phyloP scores from a whole-genome alignment of 768 basidiomycete species.

The Leucocoprinus sp. region DNA sequence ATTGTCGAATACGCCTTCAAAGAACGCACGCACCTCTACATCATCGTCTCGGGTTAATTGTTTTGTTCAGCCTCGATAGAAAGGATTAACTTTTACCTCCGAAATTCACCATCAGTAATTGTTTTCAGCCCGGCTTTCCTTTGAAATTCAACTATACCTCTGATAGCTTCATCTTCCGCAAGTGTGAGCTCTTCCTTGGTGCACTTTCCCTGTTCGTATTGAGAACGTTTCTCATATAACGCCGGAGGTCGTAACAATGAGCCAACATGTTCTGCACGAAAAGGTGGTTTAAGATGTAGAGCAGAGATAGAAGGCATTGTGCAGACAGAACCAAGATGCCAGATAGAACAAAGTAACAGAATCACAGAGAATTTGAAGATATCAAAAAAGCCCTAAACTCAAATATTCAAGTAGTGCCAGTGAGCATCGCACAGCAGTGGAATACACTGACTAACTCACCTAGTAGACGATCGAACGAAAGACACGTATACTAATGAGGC shows the following conservation, averaged over 20 bases:
- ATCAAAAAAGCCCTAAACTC: background rate
- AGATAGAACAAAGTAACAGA: too few relatives aligned
- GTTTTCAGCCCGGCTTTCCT: conserved; percentile 45
- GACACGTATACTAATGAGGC: too few relatives aligned
- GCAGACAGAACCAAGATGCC: too few relatives aligned
- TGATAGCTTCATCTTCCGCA: conserved; percentile 47
- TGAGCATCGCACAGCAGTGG: too few relatives aligned
- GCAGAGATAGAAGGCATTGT: conserved; percentile 9
- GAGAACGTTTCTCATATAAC: conserved; percentile 40
- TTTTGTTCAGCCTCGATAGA: too few relatives aligned
- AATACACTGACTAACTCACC: too few relatives aligned
- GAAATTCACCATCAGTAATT: conserved; percentile 58
- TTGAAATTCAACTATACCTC: conserved; percentile 45
- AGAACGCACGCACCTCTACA: conserved; percentile 50
- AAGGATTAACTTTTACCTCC: conserved; percentile 21
- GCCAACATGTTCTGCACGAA: conserved; percentile 52
- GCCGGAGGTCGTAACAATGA: conserved; percentile 47
- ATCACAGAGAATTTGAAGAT: background rate
- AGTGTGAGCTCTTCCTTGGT: conserved; percentile 34
- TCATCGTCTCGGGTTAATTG: conserved; percentile 4
- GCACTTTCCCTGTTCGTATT: conserved; percentile 33
- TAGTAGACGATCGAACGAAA: too few relatives aligned
- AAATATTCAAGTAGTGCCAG: too few relatives aligned
- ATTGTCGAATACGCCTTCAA: conserved; percentile 59
- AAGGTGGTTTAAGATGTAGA: conserved; percentile 29